Conservation (phyloP, 2,329 filamentous ascomycete species). For the Fusarium longipes region DNA sequence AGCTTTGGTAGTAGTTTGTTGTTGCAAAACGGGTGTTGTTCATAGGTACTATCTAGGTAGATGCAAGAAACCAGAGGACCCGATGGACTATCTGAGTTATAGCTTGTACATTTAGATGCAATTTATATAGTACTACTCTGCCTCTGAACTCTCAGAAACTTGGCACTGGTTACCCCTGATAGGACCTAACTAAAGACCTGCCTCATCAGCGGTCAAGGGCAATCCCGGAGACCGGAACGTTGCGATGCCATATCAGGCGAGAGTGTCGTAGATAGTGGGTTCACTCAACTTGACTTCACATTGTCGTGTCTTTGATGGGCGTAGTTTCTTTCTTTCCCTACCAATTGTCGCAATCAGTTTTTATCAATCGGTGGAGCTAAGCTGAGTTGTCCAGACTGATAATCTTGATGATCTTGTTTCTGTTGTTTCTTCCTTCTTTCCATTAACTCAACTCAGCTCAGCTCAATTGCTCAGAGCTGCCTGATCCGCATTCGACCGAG, state of each 20-base stretch:
- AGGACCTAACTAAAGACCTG: neutral
- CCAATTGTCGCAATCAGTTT: slow-evolving; percentile 38
- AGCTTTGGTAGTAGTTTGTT: neutral
- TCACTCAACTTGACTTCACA: slow-evolving; percentile 16
- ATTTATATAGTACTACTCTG: neutral
- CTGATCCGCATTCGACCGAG: slow-evolving; percentile 34
- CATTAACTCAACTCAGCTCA: neutral
- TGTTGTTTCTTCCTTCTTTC: neutral
- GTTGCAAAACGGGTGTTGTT: neutral
- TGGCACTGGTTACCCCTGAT: slow-evolving; percentile 12
- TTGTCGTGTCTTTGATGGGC: slow-evolving; percentile 10
- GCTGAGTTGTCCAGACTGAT: slow-evolving; percentile 14
- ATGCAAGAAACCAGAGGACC: neutral
- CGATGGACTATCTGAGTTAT: neutral
- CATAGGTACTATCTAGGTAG: no score
- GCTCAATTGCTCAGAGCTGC: neutral
- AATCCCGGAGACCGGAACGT: slow-evolving; percentile 44
- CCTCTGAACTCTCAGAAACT: neutral
- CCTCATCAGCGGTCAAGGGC: slow-evolving; percentile 27
- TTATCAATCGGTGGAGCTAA: slow-evolving; percentile 27
- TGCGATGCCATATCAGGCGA: slow-evolving; percentile 37
- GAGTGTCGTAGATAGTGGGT: slow-evolving; percentile 36
- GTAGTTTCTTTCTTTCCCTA: slow-evolving; percentile 15
- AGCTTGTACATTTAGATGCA: neutral
- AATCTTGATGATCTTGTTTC: slow-evolving; percentile 35